phyloP scores from a whole-genome alignment of 257 asterid species.

The Primulina eburnea region DNA sequence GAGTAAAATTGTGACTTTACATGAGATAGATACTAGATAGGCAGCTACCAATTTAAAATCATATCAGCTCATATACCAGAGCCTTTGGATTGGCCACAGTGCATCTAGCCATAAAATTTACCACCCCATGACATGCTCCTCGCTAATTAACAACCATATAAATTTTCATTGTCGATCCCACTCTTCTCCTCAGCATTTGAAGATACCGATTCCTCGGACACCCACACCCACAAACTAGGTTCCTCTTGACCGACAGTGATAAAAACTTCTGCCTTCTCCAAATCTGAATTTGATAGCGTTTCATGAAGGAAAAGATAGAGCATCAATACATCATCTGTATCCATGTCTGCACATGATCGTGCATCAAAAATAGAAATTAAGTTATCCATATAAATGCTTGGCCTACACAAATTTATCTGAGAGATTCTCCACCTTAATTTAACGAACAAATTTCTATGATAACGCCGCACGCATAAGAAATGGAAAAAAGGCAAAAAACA shows the following conservation, averaged over 20 bases:
- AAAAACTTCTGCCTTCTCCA: conserved; percentile 59
- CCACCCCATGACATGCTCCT: no score
- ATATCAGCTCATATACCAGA: no score
- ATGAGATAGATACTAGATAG: background rate
- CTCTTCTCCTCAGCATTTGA: conserved; percentile 53
- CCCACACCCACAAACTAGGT: conserved; percentile 94
- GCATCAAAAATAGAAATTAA: background rate
- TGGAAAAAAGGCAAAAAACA: background rate
- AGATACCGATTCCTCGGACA: conserved; percentile 60
- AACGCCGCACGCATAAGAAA: no score
- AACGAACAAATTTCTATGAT: no score
- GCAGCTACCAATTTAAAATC: no score
- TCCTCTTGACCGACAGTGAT: conserved; percentile 17
- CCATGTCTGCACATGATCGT: background rate
- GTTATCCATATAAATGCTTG: background rate
- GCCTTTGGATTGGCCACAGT: no score
- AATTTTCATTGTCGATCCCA: conserved; percentile 70
- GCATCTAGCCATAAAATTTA: no score
- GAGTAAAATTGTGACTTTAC: conserved; percentile 21
- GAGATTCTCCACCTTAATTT: background rate
- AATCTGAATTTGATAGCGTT: conserved; percentile 46
- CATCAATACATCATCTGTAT: background rate
- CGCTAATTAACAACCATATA: conserved; percentile 52
- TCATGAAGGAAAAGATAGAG: background rate
- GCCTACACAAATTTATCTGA: background rate